Percentiles rank a stretch among this genome's conserved stretches.
Evolutionary conservation across 805 yeast genomes (phyloP).

Genomic region (Myxozyma mucilagina): DNA sequence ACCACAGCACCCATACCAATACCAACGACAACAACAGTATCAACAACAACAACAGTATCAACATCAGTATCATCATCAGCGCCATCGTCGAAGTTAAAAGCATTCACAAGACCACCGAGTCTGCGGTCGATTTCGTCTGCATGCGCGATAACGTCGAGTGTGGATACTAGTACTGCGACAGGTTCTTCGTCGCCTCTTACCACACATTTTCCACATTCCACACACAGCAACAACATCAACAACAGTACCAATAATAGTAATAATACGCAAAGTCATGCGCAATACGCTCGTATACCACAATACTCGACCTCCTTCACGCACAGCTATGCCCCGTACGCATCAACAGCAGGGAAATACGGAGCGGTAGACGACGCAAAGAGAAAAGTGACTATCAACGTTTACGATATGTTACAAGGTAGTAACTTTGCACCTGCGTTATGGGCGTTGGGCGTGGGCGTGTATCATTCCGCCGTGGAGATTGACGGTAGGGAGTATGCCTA

Average conservation of each 20-base stretch:
- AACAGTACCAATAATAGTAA: background rate
- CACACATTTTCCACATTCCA: too few relatives aligned
- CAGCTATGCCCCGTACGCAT: background rate
- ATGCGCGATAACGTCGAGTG: too few relatives aligned
- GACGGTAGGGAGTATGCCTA: conserved; percentile 32
- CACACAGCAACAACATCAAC: background rate
- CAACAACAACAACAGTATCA: too few relatives aligned
- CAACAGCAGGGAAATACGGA: background rate
- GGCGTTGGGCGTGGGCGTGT: conserved; percentile 31
- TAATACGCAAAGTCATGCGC: background rate
- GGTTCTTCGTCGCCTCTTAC: too few relatives aligned
- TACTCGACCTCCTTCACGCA: background rate
- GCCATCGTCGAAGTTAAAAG: too few relatives aligned
- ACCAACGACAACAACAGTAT: too few relatives aligned
- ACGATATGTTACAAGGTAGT: conserved; percentile 30
- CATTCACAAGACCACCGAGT: too few relatives aligned
- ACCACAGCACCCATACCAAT: too few relatives aligned
- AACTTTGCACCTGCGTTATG: conserved; percentile 27
- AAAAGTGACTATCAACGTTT: conserved; percentile 28
- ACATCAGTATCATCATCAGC: too few relatives aligned
- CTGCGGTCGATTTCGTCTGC: too few relatives aligned
- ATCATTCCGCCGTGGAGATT: conserved; percentile 32
- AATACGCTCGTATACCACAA: too few relatives aligned
- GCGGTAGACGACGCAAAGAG: background rate
- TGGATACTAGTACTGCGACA: too few relatives aligned